Evolutionary conservation across 495 filamentous ascomycete genomes (phyloP).

Genomic region (Aspergillus indologenus): DNA sequence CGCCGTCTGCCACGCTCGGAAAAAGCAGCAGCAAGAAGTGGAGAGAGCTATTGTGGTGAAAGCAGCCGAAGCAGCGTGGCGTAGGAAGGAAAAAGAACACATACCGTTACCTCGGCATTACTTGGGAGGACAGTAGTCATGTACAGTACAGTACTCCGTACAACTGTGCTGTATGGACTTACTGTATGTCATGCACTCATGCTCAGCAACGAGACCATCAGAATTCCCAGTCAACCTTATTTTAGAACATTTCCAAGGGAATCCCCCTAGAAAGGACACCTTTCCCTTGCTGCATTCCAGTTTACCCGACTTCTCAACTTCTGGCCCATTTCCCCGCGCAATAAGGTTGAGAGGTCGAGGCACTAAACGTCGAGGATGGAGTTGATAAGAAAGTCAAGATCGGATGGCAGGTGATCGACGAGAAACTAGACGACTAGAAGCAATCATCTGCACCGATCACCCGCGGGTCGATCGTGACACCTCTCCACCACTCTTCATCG

Average conservation of each 20-base stretch:
- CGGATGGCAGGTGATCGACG: background rate
- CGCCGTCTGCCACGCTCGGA: background rate
- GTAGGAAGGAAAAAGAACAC: background rate
- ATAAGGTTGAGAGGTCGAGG: too few species aligned
- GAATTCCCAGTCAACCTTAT: background rate
- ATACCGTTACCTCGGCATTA: background rate
- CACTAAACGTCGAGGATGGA: background rate
- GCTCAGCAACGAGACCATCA: too few species aligned
- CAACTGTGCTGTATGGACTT: too few species aligned
- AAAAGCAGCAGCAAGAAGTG: background rate
- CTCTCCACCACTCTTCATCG: background rate
- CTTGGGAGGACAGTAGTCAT: too few species aligned
- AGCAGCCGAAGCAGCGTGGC: background rate
- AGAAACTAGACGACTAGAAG: background rate
- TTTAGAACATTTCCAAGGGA: background rate
- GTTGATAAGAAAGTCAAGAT: background rate
- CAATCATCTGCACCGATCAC: background rate
- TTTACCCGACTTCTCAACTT: too few species aligned
- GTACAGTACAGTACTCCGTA: too few species aligned
- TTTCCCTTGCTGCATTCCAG: background rate
- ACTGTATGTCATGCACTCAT: too few species aligned
- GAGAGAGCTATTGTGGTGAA: background rate
- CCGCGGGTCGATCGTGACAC: background rate
- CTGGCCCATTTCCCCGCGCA: too few species aligned
- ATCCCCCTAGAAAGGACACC: background rate